Evolutionary conservation across 129 eudicot species (phyloP).

Genomic region (Flaveria robusta): DNA sequence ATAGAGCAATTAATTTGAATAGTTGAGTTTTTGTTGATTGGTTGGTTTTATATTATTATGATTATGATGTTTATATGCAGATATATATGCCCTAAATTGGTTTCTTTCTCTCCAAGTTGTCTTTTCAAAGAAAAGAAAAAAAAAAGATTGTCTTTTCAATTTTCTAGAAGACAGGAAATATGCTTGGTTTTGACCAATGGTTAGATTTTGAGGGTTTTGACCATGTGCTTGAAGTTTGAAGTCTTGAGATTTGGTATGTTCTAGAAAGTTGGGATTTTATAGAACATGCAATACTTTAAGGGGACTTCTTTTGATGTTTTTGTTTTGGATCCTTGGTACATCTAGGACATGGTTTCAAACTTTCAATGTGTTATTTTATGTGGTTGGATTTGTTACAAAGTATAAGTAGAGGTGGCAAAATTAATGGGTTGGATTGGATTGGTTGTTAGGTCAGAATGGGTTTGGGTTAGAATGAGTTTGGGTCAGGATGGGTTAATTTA

Average conservation of each 20-base stretch:
- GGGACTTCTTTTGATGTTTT: too few relatives aligned
- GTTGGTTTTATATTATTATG: neutral
- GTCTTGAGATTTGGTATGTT: neutral
- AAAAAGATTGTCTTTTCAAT: slow-evolving; percentile 26
- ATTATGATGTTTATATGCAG: too few relatives aligned
- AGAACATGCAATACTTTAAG: neutral
- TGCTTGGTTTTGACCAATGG: slow-evolving; percentile 5
- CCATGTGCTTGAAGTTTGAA: neutral
- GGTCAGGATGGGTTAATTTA: too few relatives aligned
- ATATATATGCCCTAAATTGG: neutral
- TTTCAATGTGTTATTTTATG: too few relatives aligned
- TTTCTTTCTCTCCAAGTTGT: slow-evolving; percentile 35
- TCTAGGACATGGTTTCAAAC: too few relatives aligned
- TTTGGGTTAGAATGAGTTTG: too few relatives aligned
- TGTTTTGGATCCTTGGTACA: too few relatives aligned
- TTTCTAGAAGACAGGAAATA: slow-evolving; percentile 25
- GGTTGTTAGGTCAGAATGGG: too few relatives aligned
- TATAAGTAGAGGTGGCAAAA: too few relatives aligned
- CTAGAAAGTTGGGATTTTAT: neutral
- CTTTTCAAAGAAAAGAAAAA: neutral
- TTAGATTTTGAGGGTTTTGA: neutral
- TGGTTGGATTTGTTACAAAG: too few relatives aligned
- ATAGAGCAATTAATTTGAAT: neutral
- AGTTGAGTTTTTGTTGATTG: slow-evolving; percentile 2
- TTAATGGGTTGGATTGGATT: too few relatives aligned